These are phyloP conservation scores for Jatropha multifida DNA, from an alignment of 441 rosid genomes.

Conservation along the genomic window DNA sequence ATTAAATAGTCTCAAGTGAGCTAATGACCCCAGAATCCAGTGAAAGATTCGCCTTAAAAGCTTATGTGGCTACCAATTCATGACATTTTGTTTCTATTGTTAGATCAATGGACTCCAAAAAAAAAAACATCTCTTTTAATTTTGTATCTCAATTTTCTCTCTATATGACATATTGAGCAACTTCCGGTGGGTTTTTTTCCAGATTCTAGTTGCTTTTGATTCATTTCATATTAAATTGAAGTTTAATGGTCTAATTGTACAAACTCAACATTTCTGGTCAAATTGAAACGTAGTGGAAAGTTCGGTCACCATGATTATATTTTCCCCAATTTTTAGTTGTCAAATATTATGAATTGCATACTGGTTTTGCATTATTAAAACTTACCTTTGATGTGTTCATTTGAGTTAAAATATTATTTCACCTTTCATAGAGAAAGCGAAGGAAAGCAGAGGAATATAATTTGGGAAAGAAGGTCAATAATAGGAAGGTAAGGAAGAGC, in stretches of 20 bases:
- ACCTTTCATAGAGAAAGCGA: slow-evolving; percentile 70
- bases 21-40: neutral
- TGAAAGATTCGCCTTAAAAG: neutral
- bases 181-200: neutral
- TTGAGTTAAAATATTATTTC: slow-evolving; percentile 13
- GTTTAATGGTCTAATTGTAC: neutral
- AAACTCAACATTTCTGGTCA: neutral
- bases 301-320: neutral
- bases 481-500: slow-evolving; percentile 58
- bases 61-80: slow-evolving; percentile 1
- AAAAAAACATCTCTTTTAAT: neutral
- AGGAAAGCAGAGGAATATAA: slow-evolving; percentile 76
- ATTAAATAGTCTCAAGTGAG: neutral
- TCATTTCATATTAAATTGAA: neutral
- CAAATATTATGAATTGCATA: neutral
- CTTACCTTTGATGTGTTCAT: neutral
- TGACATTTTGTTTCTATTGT: neutral
- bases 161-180: too few species aligned
- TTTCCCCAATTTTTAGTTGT: neutral
- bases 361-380: neutral
- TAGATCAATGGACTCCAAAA: too few species aligned
- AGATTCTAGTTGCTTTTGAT: neutral
- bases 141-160: neutral
- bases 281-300: neutral
- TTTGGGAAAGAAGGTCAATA: slow-evolving; percentile 56